A percentile compares a stretch with the other conserved stretches of the same genome.
Conservation (phyloP, 306 rosid genomes). For the Trifolium repens region DNA sequence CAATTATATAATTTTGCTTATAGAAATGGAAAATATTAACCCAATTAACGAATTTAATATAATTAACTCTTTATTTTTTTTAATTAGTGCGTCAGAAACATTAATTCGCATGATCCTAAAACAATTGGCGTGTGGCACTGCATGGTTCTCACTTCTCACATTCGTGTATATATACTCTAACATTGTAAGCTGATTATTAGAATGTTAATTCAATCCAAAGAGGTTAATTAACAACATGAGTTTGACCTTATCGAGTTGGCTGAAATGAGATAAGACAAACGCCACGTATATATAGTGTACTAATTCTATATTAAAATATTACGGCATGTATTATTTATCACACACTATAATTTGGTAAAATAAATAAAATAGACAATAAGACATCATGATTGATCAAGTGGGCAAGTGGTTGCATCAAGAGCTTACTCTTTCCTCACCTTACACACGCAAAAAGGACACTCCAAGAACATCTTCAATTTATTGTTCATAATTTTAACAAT, state of each 20-base stretch:
- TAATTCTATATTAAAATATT: not conserved
- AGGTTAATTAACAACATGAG: not conserved
- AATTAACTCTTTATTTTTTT: no score
- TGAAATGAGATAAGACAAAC: not conserved
- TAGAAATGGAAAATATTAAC: no score
- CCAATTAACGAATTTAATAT: no score
- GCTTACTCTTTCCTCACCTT: not conserved
- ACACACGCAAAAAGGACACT: not conserved
- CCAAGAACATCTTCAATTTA: not conserved
- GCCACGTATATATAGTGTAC: not conserved
- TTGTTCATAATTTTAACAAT: not conserved
- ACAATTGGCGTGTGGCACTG: no score
- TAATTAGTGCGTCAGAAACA: no score
- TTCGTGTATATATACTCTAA: no score
- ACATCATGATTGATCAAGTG: slow-evolving; percentile 29
- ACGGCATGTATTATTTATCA: not conserved
- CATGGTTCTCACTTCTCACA: no score
- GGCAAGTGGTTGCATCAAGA: slow-evolving; percentile 30
- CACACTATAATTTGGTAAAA: not conserved
- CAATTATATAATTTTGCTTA: no score
- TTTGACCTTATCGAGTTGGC: slow-evolving; percentile 10
- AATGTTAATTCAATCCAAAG: not conserved
- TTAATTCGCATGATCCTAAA: no score
- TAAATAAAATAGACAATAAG: not conserved
- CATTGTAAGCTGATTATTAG: not conserved